Base-by-base conservation (phyloP, 495 filamentous ascomycete species). In the Neurospora tetrasperma region DNA sequence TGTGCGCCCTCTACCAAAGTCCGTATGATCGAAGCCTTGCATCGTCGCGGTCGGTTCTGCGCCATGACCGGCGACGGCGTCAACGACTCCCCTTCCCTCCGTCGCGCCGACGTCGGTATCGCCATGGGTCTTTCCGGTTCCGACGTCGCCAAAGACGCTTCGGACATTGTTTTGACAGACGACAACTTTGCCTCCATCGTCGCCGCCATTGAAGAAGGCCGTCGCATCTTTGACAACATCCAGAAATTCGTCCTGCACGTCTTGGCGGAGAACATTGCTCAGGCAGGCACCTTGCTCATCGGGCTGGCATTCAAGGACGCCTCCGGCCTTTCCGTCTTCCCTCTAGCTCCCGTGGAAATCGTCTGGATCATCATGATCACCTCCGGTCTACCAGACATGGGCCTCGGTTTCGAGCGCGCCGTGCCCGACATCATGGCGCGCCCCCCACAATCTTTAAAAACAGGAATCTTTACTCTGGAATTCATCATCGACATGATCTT, bases 71-170 rank as follows among this genome's bases (percentile, higher is more conserved):
- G 92, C 11, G 93, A 96, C 76, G 93, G 93, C 18, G 93, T 96
- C 42, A 96, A 96, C 75, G 93, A 96, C 74, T 90, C 91, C 0
- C 93, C 93, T 0, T 91, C 91, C 4, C 83, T 96, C 12, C 89
- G 90, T 44, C 85, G 88, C 69, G 91, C 93, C 4, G 93, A 96
- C 75, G 91, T 94, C 4, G 93, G 93, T 23, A 96, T 96, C 71
- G 93, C 92, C 40, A 94, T 95, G 92, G 92, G 92, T 11, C 86
- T 90, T 70, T 86, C 91, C 66, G 94, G 94, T 3, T 93, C 91
- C 20, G 94, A 97, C 75, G 94, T 97, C 3, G 94, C 94, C 20
- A 96, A 94, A 77, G 92, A 92, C 40, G 93, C 93, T 0, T 89
- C 92, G 0, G 93, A 94, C 76, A 94, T 96, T 77, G 92, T 96